phyloP scores from a whole-genome alignment of 306 rosid genomes.

The Mimosa bimucronata region DNA sequence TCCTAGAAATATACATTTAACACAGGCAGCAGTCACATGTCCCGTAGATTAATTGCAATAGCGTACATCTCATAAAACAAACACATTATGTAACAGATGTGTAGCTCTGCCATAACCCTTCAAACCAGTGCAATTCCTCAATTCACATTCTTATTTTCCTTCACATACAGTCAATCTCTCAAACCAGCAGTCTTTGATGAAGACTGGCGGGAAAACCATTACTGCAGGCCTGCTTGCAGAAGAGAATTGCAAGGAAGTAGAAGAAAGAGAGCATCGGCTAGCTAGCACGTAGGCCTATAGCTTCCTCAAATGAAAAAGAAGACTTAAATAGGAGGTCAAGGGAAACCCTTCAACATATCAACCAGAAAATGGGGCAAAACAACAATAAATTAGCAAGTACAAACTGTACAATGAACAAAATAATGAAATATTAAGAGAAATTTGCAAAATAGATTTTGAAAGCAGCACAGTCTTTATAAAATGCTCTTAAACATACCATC shows the following conservation, averaged over 20 bases:
- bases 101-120: constrained; percentile 50
- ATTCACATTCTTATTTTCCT: constrained; percentile 52
- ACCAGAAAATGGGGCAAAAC: constrained; percentile 57
- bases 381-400: constrained; percentile 51
- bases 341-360: constrained; percentile 52
- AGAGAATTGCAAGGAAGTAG: constrained; percentile 55
- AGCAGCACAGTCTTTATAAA: neutral
- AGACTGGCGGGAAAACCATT: constrained; percentile 53
- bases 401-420: constrained; percentile 17
- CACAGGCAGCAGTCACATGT: constrained; percentile 55
- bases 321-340: constrained; percentile 47
- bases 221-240: constrained; percentile 52
- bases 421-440: neutral
- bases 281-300: constrained; percentile 48
- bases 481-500: constrained; percentile 67
- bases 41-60: constrained; percentile 44
- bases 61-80: constrained; percentile 55
- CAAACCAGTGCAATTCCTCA: constrained; percentile 46
- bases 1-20: constrained; percentile 40
- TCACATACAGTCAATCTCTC: constrained; percentile 53
- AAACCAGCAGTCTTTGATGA: constrained; percentile 49
- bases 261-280: constrained; percentile 54
- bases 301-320: constrained; percentile 47
- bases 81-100: constrained; percentile 51
- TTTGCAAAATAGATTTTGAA: neutral